Percentiles rank a stretch among this genome's conserved stretches.
phyloP scores from a whole-genome alignment of 2,329 filamentous ascomycete species.

The Arachnomyces sp. region DNA sequence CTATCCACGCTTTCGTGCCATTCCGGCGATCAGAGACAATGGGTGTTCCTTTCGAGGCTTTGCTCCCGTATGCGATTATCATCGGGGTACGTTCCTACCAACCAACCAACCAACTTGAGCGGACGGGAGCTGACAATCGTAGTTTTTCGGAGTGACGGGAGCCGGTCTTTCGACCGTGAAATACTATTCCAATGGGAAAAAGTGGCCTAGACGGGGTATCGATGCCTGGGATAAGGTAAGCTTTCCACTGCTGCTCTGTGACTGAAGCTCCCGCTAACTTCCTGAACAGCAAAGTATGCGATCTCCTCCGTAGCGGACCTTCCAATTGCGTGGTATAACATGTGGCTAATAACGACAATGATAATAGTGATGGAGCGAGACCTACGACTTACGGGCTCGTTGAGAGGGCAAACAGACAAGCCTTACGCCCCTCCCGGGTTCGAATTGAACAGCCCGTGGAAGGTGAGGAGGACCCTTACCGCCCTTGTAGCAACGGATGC shows the following conservation, averaged over 20 bases:
- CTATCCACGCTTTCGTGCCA: neutral
- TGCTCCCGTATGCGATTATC: conserved; percentile 57
- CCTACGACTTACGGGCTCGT: conserved; percentile 51
- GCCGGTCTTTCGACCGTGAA: conserved; percentile 49
- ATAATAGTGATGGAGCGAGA: conserved; percentile 60
- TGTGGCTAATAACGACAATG: conserved; percentile 2
- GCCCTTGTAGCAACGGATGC: neutral
- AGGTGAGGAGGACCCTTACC: conserved; percentile 39
- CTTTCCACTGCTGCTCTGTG: conserved; percentile 14
- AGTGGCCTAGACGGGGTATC: conserved; percentile 50
- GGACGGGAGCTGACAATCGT: conserved; percentile 15
- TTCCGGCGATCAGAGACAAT: conserved; percentile 31
- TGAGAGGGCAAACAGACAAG: conserved; percentile 54
- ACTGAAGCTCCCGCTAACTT: conserved; percentile 31
- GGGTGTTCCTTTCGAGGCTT: conserved; percentile 59
- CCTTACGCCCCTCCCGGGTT: conserved; percentile 52
- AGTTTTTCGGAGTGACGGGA: conserved; percentile 56
- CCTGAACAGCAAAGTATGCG: conserved; percentile 46
- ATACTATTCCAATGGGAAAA: conserved; percentile 55
- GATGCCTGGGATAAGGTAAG: conserved; percentile 59
- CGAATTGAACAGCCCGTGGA: conserved; percentile 60
- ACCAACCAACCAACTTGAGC: conserved; percentile 6
- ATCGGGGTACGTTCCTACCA: conserved; percentile 42
- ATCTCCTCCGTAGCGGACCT: neutral
- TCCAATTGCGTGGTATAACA: too few species aligned